phyloP scores from a whole-genome alignment of 768 basidiomycete species.

The Cubamyces sp. region DNA sequence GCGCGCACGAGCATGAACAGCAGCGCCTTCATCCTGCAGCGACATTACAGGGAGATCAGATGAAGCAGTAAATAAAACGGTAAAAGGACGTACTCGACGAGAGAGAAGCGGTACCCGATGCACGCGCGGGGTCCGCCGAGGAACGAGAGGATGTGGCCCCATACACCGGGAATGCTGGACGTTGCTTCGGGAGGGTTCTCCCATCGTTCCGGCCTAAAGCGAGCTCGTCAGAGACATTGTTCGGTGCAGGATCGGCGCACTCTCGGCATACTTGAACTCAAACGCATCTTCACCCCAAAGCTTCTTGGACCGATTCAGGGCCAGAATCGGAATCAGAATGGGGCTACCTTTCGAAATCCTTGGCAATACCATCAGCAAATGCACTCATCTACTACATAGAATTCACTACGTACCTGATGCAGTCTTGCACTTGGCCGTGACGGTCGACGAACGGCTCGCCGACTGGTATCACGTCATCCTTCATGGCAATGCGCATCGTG shows the following conservation, averaged over 20 bases:
- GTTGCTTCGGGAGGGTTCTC: conserved; percentile 46
- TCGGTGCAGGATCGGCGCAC: no score
- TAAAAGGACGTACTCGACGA: conserved; percentile 55
- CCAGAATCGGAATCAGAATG: conserved; percentile 51
- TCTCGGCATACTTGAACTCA: conserved; percentile 51
- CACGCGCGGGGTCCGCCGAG: conserved; percentile 66
- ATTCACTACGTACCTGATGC: conserved; percentile 39
- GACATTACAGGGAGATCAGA: no score
- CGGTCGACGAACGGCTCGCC: conserved; percentile 34
- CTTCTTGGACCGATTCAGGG: conserved; percentile 52
- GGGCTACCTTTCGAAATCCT: conserved; percentile 36
- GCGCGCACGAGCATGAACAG: conserved; percentile 37
- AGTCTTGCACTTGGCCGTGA: conserved; percentile 25
- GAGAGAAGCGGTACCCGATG: conserved; percentile 68
- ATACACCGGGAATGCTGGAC: conserved; percentile 57
- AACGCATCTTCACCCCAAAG: conserved; percentile 66
- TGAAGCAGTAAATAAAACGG: no score
- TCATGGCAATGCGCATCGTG: conserved; percentile 49
- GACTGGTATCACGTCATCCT: conserved; percentile 60
- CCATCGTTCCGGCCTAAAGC: conserved; percentile 67
- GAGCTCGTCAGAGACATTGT: background rate
- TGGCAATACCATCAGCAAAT: background rate
- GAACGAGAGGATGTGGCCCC: conserved; percentile 64
- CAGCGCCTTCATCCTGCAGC: conserved; percentile 38
- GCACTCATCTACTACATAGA: no score